Evolutionary conservation across 2,329 filamentous ascomycete species (phyloP), one percentile per base, ranked within the genome.

Genomic region (Hypoxylon sp.): DNA sequence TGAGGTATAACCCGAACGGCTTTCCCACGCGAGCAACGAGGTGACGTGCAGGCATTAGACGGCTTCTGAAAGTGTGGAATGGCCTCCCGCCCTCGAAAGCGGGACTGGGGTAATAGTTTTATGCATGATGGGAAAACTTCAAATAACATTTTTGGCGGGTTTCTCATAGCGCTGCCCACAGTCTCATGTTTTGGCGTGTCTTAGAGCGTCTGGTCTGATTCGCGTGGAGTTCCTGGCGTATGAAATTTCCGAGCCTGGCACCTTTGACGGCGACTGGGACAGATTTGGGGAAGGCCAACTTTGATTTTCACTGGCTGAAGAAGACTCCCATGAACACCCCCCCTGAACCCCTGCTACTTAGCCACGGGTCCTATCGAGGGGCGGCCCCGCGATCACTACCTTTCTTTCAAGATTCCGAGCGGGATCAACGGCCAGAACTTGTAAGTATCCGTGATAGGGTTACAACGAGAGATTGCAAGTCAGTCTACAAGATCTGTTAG

Each of bases 391-490:
- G 67, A 71, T 72, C 67, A 68, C 69, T 72, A 64, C 63, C 67
- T 62, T 53, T 61, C 48, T 52, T 63, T 65, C 41, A 63, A 64
- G 51, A 71, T 67, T 67, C 63, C 68, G 56, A 68, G 25, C 60
- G 46, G 63, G 70, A 73, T 74, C 65, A 65, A 59, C 65, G 72
- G 74, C 68, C 65, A 67, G 65, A 63, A 64, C 46, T 70, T 67
- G 69, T 65, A 72, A 70, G 70, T 71, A 74, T 60, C 73, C 72
- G 72, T 71, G 48, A 74, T 63, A 74, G 63, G 67, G 72, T 75
- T 73, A 36, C 74, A 75, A 64, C 57, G 65, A 70, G 65, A 65
- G 53, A 65, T 61, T 63, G 51, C 68, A 66, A 48, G 65, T 53
- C 65, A 57, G 65, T 60, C 60, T 65, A 36, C 67, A 59, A 65